Percentiles rank a stretch among this genome's conserved stretches.
These are phyloP conservation scores for Apiospora aurea DNA, from an alignment of 2,329 filamentous ascomycete genomes.

Conservation along the genomic window DNA sequence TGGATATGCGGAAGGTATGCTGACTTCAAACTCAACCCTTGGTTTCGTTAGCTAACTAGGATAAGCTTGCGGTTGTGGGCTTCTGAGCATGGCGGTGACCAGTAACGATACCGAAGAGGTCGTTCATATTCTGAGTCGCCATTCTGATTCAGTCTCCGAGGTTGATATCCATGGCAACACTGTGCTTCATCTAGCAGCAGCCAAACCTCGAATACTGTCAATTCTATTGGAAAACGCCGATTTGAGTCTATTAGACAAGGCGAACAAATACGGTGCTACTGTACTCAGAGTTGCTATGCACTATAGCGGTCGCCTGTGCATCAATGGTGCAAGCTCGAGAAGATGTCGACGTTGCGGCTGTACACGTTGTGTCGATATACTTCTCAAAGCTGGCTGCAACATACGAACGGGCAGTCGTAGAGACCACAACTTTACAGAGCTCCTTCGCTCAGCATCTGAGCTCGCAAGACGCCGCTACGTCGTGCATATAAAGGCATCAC, in stretches of 20 bases:
- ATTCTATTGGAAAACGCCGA: not conserved
- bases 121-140: slow-evolving; percentile 17
- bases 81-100: slow-evolving; percentile 26
- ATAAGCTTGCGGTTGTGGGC: slow-evolving; percentile 23
- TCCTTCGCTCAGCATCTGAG: not conserved
- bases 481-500: not conserved
- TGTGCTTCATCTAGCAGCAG: slow-evolving; percentile 23
- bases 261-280: not conserved
- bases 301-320: not conserved
- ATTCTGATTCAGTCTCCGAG: slow-evolving; percentile 22
- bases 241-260: not conserved
- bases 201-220: slow-evolving; percentile 6
- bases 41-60: not conserved
- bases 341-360: slow-evolving; percentile 18
- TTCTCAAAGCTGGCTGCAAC: slow-evolving; percentile 5
- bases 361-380: not conserved
- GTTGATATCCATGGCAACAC: slow-evolving; percentile 17
- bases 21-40: not conserved
- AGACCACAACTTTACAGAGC: not conserved
- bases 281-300: not conserved
- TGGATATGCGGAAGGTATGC: not conserved
- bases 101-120: slow-evolving; percentile 14
- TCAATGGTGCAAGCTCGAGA: not conserved
- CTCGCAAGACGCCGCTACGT: slow-evolving; percentile 24
- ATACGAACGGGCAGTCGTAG: not conserved